Evolutionary conservation across 2,329 filamentous ascomycete species (phyloP).

Genomic region (Arthrobotrys iridis): DNA sequence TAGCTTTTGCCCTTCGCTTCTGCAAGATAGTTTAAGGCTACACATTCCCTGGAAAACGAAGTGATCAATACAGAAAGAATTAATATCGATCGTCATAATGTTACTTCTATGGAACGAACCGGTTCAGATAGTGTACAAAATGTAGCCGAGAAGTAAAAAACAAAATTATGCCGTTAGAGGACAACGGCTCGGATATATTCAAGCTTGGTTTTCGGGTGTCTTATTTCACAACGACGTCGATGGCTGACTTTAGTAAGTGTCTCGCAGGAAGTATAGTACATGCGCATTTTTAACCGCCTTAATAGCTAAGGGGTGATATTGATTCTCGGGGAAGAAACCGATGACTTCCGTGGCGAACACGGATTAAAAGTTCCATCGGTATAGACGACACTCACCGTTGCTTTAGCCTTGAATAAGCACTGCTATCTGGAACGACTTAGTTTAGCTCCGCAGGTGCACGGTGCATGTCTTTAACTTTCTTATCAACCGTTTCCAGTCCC

Average conservation of each 20-base stretch:
- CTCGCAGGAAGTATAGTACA: slow-evolving; percentile 3
- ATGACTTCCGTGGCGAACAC: slow-evolving; percentile 33
- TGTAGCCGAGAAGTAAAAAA: neutral
- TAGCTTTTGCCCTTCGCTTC: slow-evolving; percentile 26
- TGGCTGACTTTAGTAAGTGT: neutral
- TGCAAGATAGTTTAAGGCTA: slow-evolving; percentile 39
- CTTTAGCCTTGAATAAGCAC: neutral
- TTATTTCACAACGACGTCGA: neutral
- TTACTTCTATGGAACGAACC: slow-evolving; percentile 14
- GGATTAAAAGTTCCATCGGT: neutral
- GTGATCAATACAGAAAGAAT: neutral
- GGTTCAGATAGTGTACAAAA: neutral
- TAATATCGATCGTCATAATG: slow-evolving; percentile 30
- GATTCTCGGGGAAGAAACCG: slow-evolving; percentile 18
- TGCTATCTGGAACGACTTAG: neutral
- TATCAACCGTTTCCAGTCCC: neutral
- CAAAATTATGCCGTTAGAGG: too few species aligned
- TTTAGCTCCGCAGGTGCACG: slow-evolving; percentile 34
- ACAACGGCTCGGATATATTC: slow-evolving; percentile 42
- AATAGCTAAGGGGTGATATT: neutral
- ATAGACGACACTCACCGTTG: neutral
- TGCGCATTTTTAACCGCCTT: neutral
- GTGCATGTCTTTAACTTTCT: slow-evolving; percentile 13
- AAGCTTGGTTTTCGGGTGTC: neutral
- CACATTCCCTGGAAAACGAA: slow-evolving; percentile 16